Evolutionary conservation across 345 rosid species (phyloP), one percentile per base, ranked within the genome.

Genomic region (Erodium maritimum): DNA sequence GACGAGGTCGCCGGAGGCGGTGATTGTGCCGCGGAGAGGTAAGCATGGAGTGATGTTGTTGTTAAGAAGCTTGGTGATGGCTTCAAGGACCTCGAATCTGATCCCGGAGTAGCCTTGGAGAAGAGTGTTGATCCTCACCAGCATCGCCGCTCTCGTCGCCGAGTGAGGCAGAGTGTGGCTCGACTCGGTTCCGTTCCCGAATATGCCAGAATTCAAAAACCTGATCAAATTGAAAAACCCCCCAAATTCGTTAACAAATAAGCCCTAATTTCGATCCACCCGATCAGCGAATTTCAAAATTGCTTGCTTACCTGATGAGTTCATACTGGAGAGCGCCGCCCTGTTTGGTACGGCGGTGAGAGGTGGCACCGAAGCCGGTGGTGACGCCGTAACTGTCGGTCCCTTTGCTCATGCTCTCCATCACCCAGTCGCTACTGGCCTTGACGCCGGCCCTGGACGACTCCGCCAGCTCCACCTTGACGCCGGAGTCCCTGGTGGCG

Each of bases 321-420:
- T 85, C 90, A 50, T 67, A 75, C 61, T 88, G 93, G 14, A 88
- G 82, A 53, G 93, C 86, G 46, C 61, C 80, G 4, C 87, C 93
- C 62, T 88, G 63, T 45, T 79, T 79, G 70, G 96, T 88, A 58
- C 96, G 67, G 23, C 90, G 60, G 51, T 83, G 93, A 13, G 86
- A 81, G 48, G 83, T 83, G 21, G 88, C 86, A 21, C 93, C 90
- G 24, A 88, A 88, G 45, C 95, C 90, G 3, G 93, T 88, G 9
- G 90, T 88, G 24, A 85, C 79, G 19, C 95, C 93, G 53, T 88
- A 88, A 59, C 84, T 88, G 24, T 88, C 96, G 0, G 76, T 85
- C 5, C 93, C 96, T 22, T 76, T 80, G 23, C 57, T 72, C 83
- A 88, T 75, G 69, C 93, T 80, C 14, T 85, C 87, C 84, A 78